phyloP scores from a whole-genome alignment of 176 grass and related monocot genomes.

The Musa schizocarpa region DNA sequence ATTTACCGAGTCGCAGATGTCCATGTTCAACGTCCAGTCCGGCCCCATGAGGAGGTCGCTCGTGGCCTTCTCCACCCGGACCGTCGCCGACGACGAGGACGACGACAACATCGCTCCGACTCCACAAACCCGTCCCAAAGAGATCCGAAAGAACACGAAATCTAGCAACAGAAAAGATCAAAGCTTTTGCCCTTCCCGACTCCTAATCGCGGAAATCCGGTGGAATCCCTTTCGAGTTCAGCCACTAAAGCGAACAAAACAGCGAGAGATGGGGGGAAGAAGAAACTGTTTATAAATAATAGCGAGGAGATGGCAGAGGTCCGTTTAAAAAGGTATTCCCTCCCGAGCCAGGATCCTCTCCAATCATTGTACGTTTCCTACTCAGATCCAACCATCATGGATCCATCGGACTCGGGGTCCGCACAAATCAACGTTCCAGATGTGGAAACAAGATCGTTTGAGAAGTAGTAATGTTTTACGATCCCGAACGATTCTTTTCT shows the following conservation, averaged over 20 bases:
- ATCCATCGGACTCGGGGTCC: not conserved
- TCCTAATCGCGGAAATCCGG: not conserved
- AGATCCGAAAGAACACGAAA: not conserved
- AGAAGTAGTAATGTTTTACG: no score
- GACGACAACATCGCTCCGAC: slow-evolving; percentile 21
- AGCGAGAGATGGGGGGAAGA: not conserved
- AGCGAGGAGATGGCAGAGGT: not conserved
- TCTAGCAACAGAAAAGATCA: not conserved
- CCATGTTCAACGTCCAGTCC: slow-evolving; percentile 86
- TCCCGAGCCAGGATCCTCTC: not conserved
- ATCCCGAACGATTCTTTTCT: no score
- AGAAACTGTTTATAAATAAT: not conserved
- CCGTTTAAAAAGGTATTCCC: not conserved
- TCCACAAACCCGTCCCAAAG: not conserved
- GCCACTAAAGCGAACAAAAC: not conserved
- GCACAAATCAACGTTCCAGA: not conserved
- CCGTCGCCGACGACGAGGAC: slow-evolving; percentile 35
- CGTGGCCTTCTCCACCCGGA: slow-evolving; percentile 83
- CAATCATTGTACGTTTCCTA: not conserved
- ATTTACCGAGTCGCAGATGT: slow-evolving; percentile 73
- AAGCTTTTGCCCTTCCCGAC: not conserved
- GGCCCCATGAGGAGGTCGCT: slow-evolving; percentile 82
- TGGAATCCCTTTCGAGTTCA: not conserved
- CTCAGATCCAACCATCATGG: not conserved
- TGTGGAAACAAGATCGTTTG: not conserved